Percentiles rank a stretch among this genome's conserved stretches.
Evolutionary conservation across 331 rosid genomes (phyloP).

Genomic region (Erythrophleum ivorense): DNA sequence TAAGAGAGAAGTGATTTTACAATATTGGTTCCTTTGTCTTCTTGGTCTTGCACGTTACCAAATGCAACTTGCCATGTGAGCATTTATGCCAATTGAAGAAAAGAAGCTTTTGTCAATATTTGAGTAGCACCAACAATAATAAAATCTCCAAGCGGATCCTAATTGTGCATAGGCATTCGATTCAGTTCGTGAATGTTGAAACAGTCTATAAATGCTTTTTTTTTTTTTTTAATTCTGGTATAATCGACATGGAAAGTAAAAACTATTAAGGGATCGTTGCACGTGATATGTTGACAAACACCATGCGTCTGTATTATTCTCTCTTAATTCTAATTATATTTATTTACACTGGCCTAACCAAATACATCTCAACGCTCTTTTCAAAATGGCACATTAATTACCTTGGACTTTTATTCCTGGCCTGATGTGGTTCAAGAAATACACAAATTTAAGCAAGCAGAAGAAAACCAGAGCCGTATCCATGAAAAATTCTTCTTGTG

Average conservation of each 20-base stretch:
- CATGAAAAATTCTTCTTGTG: background rate
- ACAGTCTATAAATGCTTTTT: background rate
- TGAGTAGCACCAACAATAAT: background rate
- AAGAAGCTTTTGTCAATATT: background rate
- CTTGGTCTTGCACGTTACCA: no score
- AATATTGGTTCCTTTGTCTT: no score
- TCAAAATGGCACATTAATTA: no score
- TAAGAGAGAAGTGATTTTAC: no score
- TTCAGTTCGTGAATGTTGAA: background rate
- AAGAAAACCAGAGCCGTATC: background rate
- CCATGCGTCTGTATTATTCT: background rate
- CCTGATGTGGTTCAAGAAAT: background rate
- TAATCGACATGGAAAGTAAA: background rate
- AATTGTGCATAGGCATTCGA: background rate
- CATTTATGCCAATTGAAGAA: background rate
- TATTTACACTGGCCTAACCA: background rate
- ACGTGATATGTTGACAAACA: no score
- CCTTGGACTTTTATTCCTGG: background rate
- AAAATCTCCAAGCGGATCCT: background rate
- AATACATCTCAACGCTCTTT: no score
- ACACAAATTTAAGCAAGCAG: background rate
- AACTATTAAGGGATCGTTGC: no score
- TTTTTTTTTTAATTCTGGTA: no score
- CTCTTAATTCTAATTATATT: background rate
- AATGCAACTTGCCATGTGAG: constrained; percentile 13